These are phyloP conservation scores for Blastobotrys chiropterorum DNA, from an alignment of 805 yeast species.

Conservation along the genomic window DNA sequence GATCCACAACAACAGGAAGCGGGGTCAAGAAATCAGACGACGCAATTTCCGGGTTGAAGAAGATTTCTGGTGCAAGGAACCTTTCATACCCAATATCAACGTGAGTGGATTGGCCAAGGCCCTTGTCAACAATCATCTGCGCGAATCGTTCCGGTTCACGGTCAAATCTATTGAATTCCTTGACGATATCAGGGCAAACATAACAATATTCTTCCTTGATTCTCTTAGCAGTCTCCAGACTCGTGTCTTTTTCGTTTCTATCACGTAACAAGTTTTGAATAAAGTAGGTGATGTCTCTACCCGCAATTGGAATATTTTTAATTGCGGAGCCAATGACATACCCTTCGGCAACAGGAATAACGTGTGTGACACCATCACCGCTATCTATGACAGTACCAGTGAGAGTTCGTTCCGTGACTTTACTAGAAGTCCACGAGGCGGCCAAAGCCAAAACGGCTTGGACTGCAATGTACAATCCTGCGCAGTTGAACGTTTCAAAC, in stretches of 20 bases:
- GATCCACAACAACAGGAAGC: constrained; percentile 91
- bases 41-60: constrained; percentile 96
- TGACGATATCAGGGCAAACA: constrained; percentile 95
- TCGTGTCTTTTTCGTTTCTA: constrained; percentile 92
- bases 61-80: constrained; percentile 97
- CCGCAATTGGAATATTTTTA: constrained; percentile 96
- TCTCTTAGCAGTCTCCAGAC: constrained; percentile 91
- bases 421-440: constrained; percentile 97
- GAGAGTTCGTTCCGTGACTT: constrained; percentile 88
- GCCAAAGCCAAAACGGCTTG: constrained; percentile 98
- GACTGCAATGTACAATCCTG: constrained; percentile 96
- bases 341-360: constrained; percentile 98
- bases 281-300: constrained; percentile 92
- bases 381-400: constrained; percentile 98
- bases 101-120: constrained; percentile 51
- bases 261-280: constrained; percentile 92
- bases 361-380: constrained; percentile 99
- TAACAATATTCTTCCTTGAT: constrained; percentile 96
- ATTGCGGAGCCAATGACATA: constrained; percentile 97
- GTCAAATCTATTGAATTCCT: constrained; percentile 92
- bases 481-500: constrained; percentile 98
- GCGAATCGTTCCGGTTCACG: constrained; percentile 91
- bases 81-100: constrained; percentile 98
- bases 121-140: constrained; percentile 71
- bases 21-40: constrained; percentile 94